Evolutionary conservation across 345 rosid genomes (phyloP).

Genomic region (Isatis tinctoria): DNA sequence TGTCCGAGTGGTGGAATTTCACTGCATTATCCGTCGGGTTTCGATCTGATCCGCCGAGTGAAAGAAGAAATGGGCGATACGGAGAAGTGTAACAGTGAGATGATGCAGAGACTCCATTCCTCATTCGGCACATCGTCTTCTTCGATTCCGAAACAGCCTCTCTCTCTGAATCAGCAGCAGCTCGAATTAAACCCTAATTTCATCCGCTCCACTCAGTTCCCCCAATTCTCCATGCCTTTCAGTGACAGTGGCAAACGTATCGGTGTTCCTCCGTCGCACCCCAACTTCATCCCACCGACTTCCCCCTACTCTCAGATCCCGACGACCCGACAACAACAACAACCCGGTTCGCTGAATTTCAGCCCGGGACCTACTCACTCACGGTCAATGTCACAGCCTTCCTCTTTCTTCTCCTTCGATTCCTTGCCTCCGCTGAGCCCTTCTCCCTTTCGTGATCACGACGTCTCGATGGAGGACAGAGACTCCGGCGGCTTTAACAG

Average conservation of each 20-base stretch:
- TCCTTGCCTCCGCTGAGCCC: conserved; percentile 80
- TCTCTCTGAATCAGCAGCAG: conserved; percentile 43
- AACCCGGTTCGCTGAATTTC: conserved; percentile 45
- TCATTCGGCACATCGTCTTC: conserved; percentile 49
- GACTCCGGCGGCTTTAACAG: conserved; percentile 28
- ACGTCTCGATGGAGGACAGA: conserved; percentile 68
- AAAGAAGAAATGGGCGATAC: conserved; percentile 55
- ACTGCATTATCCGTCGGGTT: not conserved
- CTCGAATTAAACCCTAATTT: conserved; percentile 54
- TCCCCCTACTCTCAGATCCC: conserved; percentile 90
- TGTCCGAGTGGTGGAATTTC: not conserved
- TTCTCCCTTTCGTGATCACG: conserved; percentile 57
- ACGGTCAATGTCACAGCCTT: conserved; percentile 81
- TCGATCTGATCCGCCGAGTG: not conserved
- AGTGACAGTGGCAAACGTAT: conserved; percentile 47
- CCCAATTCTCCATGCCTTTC: conserved; percentile 49
- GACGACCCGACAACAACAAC: conserved; percentile 34
- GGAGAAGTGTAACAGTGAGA: conserved; percentile 52
- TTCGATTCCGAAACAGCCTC: conserved; percentile 44
- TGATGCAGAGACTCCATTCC: conserved; percentile 70
- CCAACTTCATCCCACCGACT: conserved; percentile 78
- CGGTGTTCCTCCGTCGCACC: conserved; percentile 89
- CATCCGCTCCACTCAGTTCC: conserved; percentile 45
- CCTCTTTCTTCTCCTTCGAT: conserved; percentile 72
- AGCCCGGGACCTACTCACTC: conserved; percentile 58